Evolutionary conservation across 2,329 filamentous ascomycete species (phyloP).

Genomic region (Tetracladium maxilliforme): DNA sequence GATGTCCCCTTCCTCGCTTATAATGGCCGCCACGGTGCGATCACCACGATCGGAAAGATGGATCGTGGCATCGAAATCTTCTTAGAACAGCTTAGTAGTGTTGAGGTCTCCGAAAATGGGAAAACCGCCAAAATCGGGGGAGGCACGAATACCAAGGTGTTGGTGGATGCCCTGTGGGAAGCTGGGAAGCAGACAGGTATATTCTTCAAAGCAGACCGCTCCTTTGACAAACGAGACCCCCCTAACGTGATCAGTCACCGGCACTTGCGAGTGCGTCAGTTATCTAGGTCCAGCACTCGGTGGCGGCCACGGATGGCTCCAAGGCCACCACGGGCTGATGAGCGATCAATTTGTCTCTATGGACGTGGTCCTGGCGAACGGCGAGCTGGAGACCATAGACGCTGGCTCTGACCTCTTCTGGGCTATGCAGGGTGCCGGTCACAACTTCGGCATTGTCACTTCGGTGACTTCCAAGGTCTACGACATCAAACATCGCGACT

Average conservation of each 20-base stretch:
- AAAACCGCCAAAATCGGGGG: conserved; percentile 14
- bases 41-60: conserved; percentile 5
- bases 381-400: conserved; percentile 26
- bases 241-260: conserved; percentile 15
- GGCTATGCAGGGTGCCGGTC: conserved; percentile 39
- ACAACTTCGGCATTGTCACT: conserved; percentile 43
- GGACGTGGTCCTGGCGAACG: conserved; percentile 27
- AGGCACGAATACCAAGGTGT: conserved; percentile 12
- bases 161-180: conserved; percentile 12
- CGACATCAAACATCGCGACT: conserved; percentile 19
- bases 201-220: no score
- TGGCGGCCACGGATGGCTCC: conserved; percentile 37
- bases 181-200: conserved; percentile 13
- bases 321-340: conserved; percentile 33
- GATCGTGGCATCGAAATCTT: conserved; percentile 5
- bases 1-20: conserved; percentile 34
- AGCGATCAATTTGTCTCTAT: conserved; percentile 24
- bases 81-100: conserved; percentile 8
- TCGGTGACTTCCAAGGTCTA: conserved; percentile 29
- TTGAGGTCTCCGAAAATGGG: conserved; percentile 13
- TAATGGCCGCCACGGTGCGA: conserved; percentile 34
- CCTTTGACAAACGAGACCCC: not conserved
- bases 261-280: conserved; percentile 30
- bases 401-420: conserved; percentile 35
- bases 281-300: conserved; percentile 34